phyloP scores from a whole-genome alignment of 192 early-diverging fungal species.

The Rhizophagus prolifer region DNA sequence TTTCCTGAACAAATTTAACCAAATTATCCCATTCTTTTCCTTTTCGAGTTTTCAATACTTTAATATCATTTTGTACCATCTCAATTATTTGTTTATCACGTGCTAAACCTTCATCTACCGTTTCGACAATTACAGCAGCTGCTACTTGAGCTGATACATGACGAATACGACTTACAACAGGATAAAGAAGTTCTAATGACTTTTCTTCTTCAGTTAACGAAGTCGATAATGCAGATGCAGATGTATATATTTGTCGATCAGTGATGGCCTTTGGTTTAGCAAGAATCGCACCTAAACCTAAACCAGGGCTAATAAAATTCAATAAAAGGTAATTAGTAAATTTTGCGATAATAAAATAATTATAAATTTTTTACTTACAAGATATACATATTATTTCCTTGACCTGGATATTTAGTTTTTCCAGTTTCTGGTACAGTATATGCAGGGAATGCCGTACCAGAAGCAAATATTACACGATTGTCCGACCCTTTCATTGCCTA shows the following conservation, averaged over 20 bases:
- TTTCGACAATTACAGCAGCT: slow-evolving; percentile 71
- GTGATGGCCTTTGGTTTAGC: slow-evolving; percentile 69
- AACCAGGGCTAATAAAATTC: slow-evolving; percentile 61
- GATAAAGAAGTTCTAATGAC: slow-evolving; percentile 75
- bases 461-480: slow-evolving; percentile 91
- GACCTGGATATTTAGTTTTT: slow-evolving; percentile 63
- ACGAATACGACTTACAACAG: slow-evolving; percentile 82
- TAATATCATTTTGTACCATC: slow-evolving; percentile 40
- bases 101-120: slow-evolving; percentile 64
- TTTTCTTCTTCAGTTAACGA: slow-evolving; percentile 71
- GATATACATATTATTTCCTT: slow-evolving; percentile 97
- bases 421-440: slow-evolving; percentile 66
- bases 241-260: slow-evolving; percentile 79
- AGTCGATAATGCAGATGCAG: slow-evolving; percentile 76
- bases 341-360: slow-evolving; percentile 8
- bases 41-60: neutral
- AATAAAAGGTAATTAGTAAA: neutral
- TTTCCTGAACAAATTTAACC: slow-evolving; percentile 40
- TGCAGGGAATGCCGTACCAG: slow-evolving; percentile 89
- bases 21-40: slow-evolving; percentile 8
- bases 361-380: slow-evolving; percentile 47
- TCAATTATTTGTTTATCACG: slow-evolving; percentile 48
- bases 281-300: slow-evolving; percentile 84
- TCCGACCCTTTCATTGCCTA: slow-evolving; percentile 80
- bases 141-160: slow-evolving; percentile 80